Conservation (phyloP, 345 rosid genomes). For the Laguncularia racemosa region DNA sequence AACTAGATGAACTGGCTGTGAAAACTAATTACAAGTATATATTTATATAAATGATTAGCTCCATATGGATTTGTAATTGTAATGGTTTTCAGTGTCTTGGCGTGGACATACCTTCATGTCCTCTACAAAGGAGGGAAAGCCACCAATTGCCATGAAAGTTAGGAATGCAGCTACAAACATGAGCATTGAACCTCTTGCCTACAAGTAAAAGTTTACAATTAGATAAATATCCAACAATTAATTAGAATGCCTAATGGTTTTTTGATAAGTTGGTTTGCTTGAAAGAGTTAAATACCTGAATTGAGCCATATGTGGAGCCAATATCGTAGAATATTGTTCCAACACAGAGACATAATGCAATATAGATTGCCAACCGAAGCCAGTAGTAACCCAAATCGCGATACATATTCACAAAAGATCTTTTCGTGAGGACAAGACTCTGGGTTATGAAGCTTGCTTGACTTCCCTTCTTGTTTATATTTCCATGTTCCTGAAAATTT, state of each 20-base stretch:
- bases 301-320: constrained; percentile 35
- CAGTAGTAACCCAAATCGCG: constrained; percentile 60
- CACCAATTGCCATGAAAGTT: constrained; percentile 49
- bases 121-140: constrained; percentile 54
- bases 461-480: constrained; percentile 15
- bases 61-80: too few relatives aligned
- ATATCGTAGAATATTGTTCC: constrained; percentile 28
- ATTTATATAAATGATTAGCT: too few relatives aligned
- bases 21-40: too few relatives aligned
- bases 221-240: too few relatives aligned
- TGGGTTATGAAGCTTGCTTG: constrained; percentile 33
- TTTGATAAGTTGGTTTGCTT: neutral
- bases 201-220: neutral
- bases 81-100: too few relatives aligned
- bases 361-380: constrained; percentile 48
- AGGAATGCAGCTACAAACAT: constrained; percentile 41
- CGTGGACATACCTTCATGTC: constrained; percentile 37
- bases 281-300: constrained; percentile 29
- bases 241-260: neutral
- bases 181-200: constrained; percentile 39
- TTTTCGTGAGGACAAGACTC: constrained; percentile 29
- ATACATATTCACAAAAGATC: constrained; percentile 55
- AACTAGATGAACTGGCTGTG: too few relatives aligned
- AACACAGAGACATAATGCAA: constrained; percentile 38
- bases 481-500: neutral